Evolutionary conservation across 805 yeast genomes (phyloP), one percentile per base, ranked within the genome.

Genomic region (Torulaspora delbrueckii): DNA sequence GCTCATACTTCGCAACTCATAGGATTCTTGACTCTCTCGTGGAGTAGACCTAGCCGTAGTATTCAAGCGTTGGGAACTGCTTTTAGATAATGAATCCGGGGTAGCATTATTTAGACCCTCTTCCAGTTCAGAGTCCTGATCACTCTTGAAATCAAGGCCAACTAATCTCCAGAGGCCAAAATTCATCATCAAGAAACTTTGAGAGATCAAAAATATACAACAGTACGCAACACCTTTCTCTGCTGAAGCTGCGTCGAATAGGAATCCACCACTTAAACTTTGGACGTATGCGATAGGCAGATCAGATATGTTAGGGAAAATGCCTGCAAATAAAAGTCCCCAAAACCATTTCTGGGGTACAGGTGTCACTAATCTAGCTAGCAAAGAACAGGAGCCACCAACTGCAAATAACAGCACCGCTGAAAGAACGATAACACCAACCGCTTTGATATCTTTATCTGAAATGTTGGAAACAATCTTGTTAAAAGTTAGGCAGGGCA

Each of bases 221-320:
- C 84, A 81, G 65, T 84, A 87, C 0, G 96, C 91, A 25, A 83
- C 84, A 26, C 96, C 96, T 54, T 75, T 73, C 43, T 77, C 72
- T 13, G 84, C 83, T 44, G 83, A 78, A 3, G 63, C 73, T 4
- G 68, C 47, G 0, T 79, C 66, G 54, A 88, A 81, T 5, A 73
- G 66, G 1, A 77, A 68, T 1, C 88, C 81, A 13, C 75, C 70
- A 22, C 85, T 82, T 58, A 87, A 67, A 2, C 91, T 83, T 57
- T 82, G 87, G 30, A 82, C 62, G 54, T 87, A 88, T 0, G 96
- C 95, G 54, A 87, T 84, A 0, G 96, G 96, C 45, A 87, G 71
- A 66, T 87, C 96, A 12, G 89, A 78, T 36, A 84, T 79, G 58
- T 87, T 87, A 36, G 89, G 90, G 58, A 86, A 78, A 25, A 84